phyloP scores from a whole-genome alignment of 164 flowering plant species.

The Protea cynaroides region DNA sequence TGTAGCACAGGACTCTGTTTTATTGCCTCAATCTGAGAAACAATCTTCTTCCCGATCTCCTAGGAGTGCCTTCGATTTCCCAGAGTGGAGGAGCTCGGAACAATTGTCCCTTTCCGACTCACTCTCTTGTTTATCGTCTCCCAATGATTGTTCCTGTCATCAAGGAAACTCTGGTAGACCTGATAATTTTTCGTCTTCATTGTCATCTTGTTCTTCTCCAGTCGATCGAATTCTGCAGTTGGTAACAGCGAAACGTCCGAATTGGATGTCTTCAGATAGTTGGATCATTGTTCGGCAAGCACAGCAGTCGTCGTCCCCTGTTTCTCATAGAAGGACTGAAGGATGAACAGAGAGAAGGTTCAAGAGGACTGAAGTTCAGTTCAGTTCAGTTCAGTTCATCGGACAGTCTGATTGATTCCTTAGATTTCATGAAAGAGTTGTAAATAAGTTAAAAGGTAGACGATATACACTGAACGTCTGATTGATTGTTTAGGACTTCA shows the following conservation, averaged over 20 bases:
- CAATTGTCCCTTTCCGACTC: constrained; percentile 3
- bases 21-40: constrained; percentile 4
- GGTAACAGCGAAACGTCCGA: constrained; percentile 5
- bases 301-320: not conserved
- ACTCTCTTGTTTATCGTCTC: not conserved
- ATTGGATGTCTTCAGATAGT: constrained; percentile 4
- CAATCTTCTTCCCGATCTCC: constrained; percentile 37
- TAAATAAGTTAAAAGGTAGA: too few relatives aligned
- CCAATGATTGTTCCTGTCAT: not conserved
- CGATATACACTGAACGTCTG: too few relatives aligned
- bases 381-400: too few relatives aligned
- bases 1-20: constrained; percentile 16
- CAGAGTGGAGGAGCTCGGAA: constrained; percentile 39
- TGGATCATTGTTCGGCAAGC: constrained; percentile 14
- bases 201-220: constrained; percentile 5
- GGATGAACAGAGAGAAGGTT: too few relatives aligned
- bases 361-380: too few relatives aligned
- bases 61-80: constrained; percentile 57
- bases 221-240: constrained; percentile 32
- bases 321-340: too few relatives aligned
- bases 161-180: not conserved
- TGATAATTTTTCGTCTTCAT: not conserved
- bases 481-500: too few relatives aligned
- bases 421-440: too few relatives aligned
- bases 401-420: too few relatives aligned